Evolutionary conservation across 352 stramenopile genomes (phyloP).

Genomic region (Thraustochytrium sp.): DNA sequence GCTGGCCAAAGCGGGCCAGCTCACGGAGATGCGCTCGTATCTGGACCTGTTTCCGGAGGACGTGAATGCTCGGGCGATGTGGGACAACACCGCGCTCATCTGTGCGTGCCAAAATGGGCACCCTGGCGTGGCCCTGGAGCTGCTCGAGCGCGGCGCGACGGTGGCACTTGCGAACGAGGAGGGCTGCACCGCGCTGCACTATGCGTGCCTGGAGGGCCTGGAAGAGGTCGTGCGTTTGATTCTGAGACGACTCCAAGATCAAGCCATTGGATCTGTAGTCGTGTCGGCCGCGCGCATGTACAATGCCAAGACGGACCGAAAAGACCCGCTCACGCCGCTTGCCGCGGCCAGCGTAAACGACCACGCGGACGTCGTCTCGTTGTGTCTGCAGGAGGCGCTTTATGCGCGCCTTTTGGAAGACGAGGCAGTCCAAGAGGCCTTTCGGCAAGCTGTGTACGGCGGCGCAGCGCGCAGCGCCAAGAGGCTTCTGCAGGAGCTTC

Average conservation of each 20-base stretch:
- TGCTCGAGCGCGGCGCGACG: conserved; percentile 25
- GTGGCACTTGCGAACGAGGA: conserved; percentile 16
- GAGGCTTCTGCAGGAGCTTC: neutral
- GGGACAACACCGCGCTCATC: conserved; percentile 39
- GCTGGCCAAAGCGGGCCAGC: neutral
- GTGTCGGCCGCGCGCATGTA: neutral
- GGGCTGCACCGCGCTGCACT: conserved; percentile 23
- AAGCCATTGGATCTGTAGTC: no score
- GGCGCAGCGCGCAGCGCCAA: neutral
- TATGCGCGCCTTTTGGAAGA: neutral
- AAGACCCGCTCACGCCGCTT: neutral
- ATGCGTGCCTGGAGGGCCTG: conserved; percentile 8
- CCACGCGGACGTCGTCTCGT: neutral
- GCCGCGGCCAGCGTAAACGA: conserved; percentile 1
- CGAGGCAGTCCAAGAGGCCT: neutral
- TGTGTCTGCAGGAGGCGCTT: neutral
- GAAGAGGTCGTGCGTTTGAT: neutral
- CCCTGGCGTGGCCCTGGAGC: neutral
- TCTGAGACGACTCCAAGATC: neutral
- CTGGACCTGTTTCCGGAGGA: neutral
- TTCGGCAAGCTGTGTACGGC: neutral
- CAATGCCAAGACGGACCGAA: conserved; percentile 1
- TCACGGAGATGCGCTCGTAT: neutral
- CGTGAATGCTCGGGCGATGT: conserved; percentile 33
- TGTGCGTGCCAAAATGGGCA: conserved; percentile 33